These are phyloP conservation scores for Crassisporium funariophilum DNA, from an alignment of 768 basidiomycete genomes.

Conservation along the genomic window DNA sequence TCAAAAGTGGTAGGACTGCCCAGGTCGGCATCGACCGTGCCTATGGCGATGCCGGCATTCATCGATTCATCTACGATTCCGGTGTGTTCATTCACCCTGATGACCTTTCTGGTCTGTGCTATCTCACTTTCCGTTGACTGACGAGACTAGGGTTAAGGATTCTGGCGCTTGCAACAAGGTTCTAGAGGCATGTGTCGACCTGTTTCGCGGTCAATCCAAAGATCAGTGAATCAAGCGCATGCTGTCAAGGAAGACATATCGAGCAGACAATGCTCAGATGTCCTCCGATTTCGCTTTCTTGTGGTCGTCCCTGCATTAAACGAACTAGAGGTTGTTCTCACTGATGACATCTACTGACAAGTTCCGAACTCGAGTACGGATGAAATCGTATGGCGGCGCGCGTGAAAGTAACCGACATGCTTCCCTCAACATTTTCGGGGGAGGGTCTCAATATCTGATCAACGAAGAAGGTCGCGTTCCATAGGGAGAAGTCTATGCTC, in stretches of 20 bases:
- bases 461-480: slow-evolving; percentile 21
- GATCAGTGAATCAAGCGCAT: slow-evolving; percentile 10
- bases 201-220: slow-evolving; percentile 2
- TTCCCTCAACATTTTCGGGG: slow-evolving; percentile 19
- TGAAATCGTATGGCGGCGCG: too few relatives aligned
- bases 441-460: slow-evolving; percentile 19
- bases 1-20: too few relatives aligned
- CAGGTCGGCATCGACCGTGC: too few relatives aligned
- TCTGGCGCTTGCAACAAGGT: slow-evolving; percentile 9
- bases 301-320: slow-evolving; percentile 17
- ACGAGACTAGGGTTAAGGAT: slow-evolving; percentile 8
- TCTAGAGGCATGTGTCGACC: slow-evolving; percentile 15
- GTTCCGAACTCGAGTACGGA: too few relatives aligned
- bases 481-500: slow-evolving; percentile 15
- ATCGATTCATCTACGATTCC: too few relatives aligned
- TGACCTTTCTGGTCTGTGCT: too few relatives aligned
- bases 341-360: too few relatives aligned
- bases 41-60: too few relatives aligned
- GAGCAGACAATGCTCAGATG: slow-evolving; percentile 15
- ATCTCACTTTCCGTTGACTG: background rate
- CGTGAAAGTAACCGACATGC: slow-evolving; percentile 27
- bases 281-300: slow-evolving; percentile 2
- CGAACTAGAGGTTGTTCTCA: too few relatives aligned
- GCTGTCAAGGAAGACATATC: slow-evolving; percentile 23
- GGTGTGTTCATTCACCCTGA: too few relatives aligned